phyloP scores from a whole-genome alignment of 345 rosid species.

The Pugionium dolabratum region DNA sequence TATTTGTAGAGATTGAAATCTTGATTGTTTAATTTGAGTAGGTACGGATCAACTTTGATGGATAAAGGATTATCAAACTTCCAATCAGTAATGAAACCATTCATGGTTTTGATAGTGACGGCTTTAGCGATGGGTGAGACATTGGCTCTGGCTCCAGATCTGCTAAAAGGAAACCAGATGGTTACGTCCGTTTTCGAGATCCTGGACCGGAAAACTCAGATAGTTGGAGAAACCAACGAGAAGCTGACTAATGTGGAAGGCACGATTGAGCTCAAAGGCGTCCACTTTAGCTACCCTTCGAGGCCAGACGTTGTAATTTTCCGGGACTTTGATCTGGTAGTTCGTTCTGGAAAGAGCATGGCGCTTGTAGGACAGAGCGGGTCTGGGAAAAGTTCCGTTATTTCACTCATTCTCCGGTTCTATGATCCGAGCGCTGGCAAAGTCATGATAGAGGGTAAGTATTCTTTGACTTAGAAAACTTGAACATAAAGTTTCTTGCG shows the following conservation, averaged over 20 bases:
- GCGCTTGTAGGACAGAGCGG: slow-evolving; percentile 98
- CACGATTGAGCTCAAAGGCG: slow-evolving; percentile 59
- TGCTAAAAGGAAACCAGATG: slow-evolving; percentile 93
- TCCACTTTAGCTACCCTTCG: slow-evolving; percentile 82
- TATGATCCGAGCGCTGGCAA: slow-evolving; percentile 83
- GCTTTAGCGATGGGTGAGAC: slow-evolving; percentile 98
- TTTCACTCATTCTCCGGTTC: slow-evolving; percentile 84
- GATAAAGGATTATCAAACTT: slow-evolving; percentile 74
- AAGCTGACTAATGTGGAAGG: slow-evolving; percentile 67
- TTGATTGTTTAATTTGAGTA: background rate
- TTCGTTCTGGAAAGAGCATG: slow-evolving; percentile 72
- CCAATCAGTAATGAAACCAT: slow-evolving; percentile 82
- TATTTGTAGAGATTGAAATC: too few relatives aligned
- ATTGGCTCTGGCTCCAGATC: slow-evolving; percentile 81
- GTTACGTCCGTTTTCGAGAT: slow-evolving; percentile 84
- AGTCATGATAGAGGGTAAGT: slow-evolving; percentile 86
- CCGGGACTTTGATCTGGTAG: slow-evolving; percentile 66
- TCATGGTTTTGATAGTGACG: slow-evolving; percentile 91
- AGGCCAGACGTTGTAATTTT: slow-evolving; percentile 82
- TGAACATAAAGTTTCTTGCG: slow-evolving; percentile 7
- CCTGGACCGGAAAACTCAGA: slow-evolving; percentile 66
- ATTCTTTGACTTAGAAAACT: background rate
- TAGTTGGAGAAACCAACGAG: slow-evolving; percentile 65
- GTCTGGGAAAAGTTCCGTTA: slow-evolving; percentile 90
- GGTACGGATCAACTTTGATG: slow-evolving; percentile 63